Percentiles rank a stretch among this genome's conserved stretches.
These are phyloP conservation scores for Colletotrichum agaves DNA, from an alignment of 2,329 filamentous ascomycete species.

Conservation along the genomic window DNA sequence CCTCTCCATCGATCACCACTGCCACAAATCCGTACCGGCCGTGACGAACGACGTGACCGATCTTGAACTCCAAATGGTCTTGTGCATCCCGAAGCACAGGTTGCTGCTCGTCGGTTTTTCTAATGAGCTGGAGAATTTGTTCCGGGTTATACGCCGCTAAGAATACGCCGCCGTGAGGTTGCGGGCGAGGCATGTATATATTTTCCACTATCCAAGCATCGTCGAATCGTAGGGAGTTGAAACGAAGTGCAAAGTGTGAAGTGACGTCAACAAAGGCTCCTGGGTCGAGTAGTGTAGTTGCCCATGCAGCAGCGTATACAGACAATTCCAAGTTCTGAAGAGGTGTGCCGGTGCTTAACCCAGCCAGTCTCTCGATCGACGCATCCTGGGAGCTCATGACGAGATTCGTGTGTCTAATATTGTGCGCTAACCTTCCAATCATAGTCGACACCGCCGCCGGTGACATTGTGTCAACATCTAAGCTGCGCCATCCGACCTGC, in stretches of 20 bases:
- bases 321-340: constrained; percentile 68
- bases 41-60: constrained; percentile 89
- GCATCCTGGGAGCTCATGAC: constrained; percentile 49
- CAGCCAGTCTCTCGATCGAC: constrained; percentile 32
- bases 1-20: constrained; percentile 82
- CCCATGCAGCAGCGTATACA: constrained; percentile 81
- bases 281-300: constrained; percentile 63
- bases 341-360: constrained; percentile 49
- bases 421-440: constrained; percentile 79
- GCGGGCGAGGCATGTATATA: constrained; percentile 28
- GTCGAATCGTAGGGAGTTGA: constrained; percentile 60
- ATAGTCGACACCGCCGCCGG: constrained; percentile 74
- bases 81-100: constrained; percentile 50
- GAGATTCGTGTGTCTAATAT: constrained; percentile 63
- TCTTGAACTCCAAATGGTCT: constrained; percentile 59
- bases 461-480: constrained; percentile 64
- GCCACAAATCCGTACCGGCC: constrained; percentile 82
- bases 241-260: constrained; percentile 53
- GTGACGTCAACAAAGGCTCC: constrained; percentile 36
- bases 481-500: constrained; percentile 55
- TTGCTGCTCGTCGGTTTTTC: constrained; percentile 55
- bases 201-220: constrained; percentile 78
- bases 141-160: constrained; percentile 26
- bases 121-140: constrained; percentile 50
- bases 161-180: constrained; percentile 23